Evolutionary conservation across 441 rosid genomes (phyloP), one percentile per base, ranked within the genome.

Genomic region (Adansonia gregorii): DNA sequence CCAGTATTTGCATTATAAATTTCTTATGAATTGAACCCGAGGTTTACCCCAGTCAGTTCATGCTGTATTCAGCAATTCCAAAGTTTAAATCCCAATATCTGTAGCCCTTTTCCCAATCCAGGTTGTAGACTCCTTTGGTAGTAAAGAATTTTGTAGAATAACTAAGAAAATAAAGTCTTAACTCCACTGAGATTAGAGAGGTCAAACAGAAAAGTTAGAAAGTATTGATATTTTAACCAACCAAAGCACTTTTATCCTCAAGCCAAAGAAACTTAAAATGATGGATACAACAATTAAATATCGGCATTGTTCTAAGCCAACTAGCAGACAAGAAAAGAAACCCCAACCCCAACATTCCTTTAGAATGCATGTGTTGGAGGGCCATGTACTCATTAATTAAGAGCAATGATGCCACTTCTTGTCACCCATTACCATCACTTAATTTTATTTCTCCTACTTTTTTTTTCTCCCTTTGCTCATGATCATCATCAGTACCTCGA

Each of bases 381-480:
- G 79, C 35, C 81, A 54, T 64, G 4, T 39, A 58, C 72, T 71
- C 74, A 75, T 75, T 75, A 74, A 76, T 43, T 56, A 72, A 64
- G 54, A 78, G 64, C 59, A 72, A 72, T 76, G 46, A 77, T 72
- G 64, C 69, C 55, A 52, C 22, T 63, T 65, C 65, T 63, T 66
- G 75, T 80, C 76, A 61, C 65, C 56, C 54, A 65, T 80, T 76
- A 39, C 79, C 76, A 70, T 79, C 79, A 59, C 60, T 76, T 24
- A 51, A 67, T 63, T 80, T 76, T 77, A 17, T 17, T 75, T 81
- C 75, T 65, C 70, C 54, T 65, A 12, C 67, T 17, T 73, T 59
- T 71, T 19, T 64, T 45, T 56, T 1, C 39, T 45, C 49, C 67
- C 72, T 78, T 75, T 58, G 68, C 49, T 66, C 79, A 46, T 75